Evolutionary conservation across 768 basidiomycete species (phyloP), one percentile per base, ranked within the genome.

Genomic region (Agaricus bisporus): DNA sequence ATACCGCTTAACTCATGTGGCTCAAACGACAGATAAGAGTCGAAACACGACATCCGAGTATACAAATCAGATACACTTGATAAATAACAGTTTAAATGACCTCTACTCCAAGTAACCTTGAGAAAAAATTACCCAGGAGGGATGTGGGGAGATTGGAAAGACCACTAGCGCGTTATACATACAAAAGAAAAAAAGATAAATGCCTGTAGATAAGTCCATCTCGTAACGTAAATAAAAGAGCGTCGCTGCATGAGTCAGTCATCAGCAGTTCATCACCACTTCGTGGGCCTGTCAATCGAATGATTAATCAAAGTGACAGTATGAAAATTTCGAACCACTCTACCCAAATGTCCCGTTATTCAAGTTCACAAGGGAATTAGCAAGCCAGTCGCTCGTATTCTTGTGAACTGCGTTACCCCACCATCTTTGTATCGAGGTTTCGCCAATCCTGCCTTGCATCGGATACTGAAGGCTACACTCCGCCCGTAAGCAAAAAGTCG

Each of bases 391-490:
- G 18, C 63, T 57, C 3, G 72, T 74, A 4, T 68, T 42, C 50
- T 57, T 66, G 56, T 65, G 68, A 29, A 74, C 71, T 15, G 48
- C 49, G 47, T 72, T 72, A 4, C 75, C 75, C 75, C 75, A 72
- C 70, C 76, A 76, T 38, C 56, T 46, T 55, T 68, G 70, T 32
- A 77, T 67, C 5, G 69, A 68, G 17, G 61, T 43, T 22, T 41
- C 22, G 11, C 74, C 76, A 35, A 76, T 72, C 25, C 57, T 56
- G 25, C 76, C 76, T 46, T 73, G 61, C 20, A 71, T 56, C 4
- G 75, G 76, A 55, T 74, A 77, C 66, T 78, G 77, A 48, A 77
- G 61, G 58, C 75, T 75, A 47, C 36, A 36, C 12, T 4, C 20
- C 25, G 4, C 5, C 20, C 25, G 4, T 45, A 28, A 45, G 28